Evolutionary conservation across 2,329 filamentous ascomycete species (phyloP).

Genomic region (Penicillium sp.): DNA sequence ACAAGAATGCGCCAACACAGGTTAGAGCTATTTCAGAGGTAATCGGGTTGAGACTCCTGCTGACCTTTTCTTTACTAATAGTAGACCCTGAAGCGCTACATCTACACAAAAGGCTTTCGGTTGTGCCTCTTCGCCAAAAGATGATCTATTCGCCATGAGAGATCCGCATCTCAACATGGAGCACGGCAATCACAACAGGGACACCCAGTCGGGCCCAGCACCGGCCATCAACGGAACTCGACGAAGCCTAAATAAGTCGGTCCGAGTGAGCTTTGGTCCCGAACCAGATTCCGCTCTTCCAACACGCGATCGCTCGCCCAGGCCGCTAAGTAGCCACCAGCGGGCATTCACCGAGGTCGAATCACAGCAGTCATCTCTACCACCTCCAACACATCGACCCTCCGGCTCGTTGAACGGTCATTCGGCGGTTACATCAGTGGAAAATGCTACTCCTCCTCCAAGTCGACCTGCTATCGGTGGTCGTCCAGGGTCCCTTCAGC

Average conservation of each 20-base stretch:
- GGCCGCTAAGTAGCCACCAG: constrained; percentile 10
- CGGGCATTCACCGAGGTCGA: constrained; percentile 33
- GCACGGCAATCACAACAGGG: constrained; percentile 19
- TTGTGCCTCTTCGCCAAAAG: constrained; percentile 20
- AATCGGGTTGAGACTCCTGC: not conserved
- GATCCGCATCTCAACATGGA: constrained; percentile 35
- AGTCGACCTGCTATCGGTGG: constrained; percentile 29
- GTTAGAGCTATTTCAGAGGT: not conserved
- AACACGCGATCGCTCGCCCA: constrained; percentile 11
- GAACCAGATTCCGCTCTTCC: constrained; percentile 32
- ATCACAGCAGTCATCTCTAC: constrained; percentile 20
- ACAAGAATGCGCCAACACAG: not conserved
- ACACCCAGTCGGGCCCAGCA: constrained; percentile 23
- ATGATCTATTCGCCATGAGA: constrained; percentile 32
- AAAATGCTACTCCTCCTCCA: constrained; percentile 23
- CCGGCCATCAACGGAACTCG: constrained; percentile 26
- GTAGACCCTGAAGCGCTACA: not conserved
- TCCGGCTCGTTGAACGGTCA: constrained; percentile 30
- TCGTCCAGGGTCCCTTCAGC: constrained; percentile 40
- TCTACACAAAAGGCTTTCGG: not conserved
- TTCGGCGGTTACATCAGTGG: constrained; percentile 18
- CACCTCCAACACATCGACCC: constrained; percentile 22
- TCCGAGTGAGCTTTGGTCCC: constrained; percentile 37
- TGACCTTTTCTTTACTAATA: not conserved
- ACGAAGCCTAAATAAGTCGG: constrained; percentile 18